phyloP scores from a whole-genome alignment of 495 filamentous ascomycete genomes.

The Chaetomium tenue region DNA sequence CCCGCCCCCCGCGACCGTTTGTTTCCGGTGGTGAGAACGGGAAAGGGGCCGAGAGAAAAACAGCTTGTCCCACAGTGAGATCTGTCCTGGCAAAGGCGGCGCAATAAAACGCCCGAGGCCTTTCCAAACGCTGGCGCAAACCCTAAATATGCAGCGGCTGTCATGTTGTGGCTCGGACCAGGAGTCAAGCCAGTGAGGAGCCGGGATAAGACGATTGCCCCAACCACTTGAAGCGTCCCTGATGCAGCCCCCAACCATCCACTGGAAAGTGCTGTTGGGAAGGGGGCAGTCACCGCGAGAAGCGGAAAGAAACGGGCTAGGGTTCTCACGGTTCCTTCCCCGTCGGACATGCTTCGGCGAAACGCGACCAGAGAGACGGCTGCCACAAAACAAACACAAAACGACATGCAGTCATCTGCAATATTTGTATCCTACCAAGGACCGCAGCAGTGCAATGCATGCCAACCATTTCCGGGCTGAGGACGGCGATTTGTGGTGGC shows the following conservation, averaged over 20 bases:
- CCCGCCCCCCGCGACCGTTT: not conserved
- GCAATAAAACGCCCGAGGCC: not conserved
- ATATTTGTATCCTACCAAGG: no score
- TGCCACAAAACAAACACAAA: not conserved
- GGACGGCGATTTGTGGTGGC: not conserved
- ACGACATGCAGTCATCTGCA: no score
- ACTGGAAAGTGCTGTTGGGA: no score
- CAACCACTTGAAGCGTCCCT: slow-evolving; percentile 11
- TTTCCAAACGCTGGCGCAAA: not conserved
- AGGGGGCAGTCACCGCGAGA: not conserved
- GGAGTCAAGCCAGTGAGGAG: not conserved
- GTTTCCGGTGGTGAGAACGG: not conserved
- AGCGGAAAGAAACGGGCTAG: not conserved
- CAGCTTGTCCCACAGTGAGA: slow-evolving; percentile 8
- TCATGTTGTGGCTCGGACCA: not conserved
- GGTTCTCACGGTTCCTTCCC: not conserved
- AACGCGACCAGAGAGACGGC: not conserved
- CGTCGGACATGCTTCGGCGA: not conserved
- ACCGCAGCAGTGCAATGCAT: not conserved
- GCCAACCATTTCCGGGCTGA: not conserved
- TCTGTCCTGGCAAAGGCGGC: slow-evolving; percentile 3
- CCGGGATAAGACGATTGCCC: not conserved
- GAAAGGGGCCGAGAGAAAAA: no score
- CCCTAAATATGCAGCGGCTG: not conserved
- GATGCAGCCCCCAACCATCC: slow-evolving; percentile 7